These are phyloP conservation scores for Huntiella omanensis DNA, from an alignment of 2,329 filamentous ascomycete genomes.

Conservation along the genomic window DNA sequence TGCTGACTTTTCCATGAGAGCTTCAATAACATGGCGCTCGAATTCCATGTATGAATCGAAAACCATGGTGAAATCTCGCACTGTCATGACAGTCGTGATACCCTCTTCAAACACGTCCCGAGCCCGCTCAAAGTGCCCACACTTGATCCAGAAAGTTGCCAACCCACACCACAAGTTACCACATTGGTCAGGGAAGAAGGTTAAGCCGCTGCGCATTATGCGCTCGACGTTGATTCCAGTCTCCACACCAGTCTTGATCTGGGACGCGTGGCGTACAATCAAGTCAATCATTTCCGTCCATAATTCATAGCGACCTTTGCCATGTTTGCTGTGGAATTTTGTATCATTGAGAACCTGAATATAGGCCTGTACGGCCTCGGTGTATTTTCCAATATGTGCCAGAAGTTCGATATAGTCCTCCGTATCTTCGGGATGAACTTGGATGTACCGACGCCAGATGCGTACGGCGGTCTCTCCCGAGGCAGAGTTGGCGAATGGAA, in stretches of 20 bases:
- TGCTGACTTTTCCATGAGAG: conserved; percentile 76
- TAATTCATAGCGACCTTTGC: conserved; percentile 86
- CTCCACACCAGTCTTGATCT: conserved; percentile 65
- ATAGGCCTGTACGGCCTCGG: conserved; percentile 78
- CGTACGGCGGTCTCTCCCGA: conserved; percentile 79
- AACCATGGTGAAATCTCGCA: conserved; percentile 87
- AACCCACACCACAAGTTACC: conserved; percentile 90
- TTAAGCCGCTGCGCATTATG: conserved; percentile 82
- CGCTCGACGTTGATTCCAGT: conserved; percentile 75
- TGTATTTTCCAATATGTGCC: conserved; percentile 63
- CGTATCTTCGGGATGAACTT: conserved; percentile 84
- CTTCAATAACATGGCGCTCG: conserved; percentile 85
- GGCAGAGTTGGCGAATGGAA: conserved; percentile 77
- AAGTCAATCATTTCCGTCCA: conserved; percentile 97
- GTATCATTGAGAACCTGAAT: conserved; percentile 84
- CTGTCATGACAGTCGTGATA: conserved; percentile 95
- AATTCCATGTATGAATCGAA: conserved; percentile 96
- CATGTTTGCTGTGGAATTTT: conserved; percentile 77
- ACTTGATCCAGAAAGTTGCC: conserved; percentile 90
- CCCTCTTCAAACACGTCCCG: conserved; percentile 91
- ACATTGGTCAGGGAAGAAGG: conserved; percentile 78
- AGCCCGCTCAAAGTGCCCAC: conserved; percentile 79
- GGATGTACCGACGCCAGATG: conserved; percentile 92
- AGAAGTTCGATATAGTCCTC: conserved; percentile 92
- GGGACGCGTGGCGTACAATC: conserved; percentile 73